phyloP scores from a whole-genome alignment of 305 asterid genomes.

The Rubia peregrina region DNA sequence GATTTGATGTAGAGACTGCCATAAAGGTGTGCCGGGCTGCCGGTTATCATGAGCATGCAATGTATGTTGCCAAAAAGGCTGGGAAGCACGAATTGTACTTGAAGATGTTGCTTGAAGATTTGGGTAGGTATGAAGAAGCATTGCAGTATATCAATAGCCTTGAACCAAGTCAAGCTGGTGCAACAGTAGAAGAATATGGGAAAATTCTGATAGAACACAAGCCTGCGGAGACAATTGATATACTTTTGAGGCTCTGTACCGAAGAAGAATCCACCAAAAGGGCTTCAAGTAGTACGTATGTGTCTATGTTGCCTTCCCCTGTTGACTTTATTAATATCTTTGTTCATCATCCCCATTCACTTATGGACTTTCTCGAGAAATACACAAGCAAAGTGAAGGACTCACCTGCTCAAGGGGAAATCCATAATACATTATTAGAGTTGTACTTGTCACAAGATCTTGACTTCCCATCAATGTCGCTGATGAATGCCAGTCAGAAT shows the following conservation, averaged over 20 bases:
- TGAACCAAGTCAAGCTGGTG: conserved; percentile 96
- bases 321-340: conserved; percentile 93
- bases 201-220: conserved; percentile 87
- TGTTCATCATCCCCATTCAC: conserved; percentile 76
- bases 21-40: conserved; percentile 97
- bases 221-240: conserved; percentile 75
- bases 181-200: conserved; percentile 88
- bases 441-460: conserved; percentile 70
- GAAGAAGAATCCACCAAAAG: conserved; percentile 64
- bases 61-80: conserved; percentile 95
- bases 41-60: conserved; percentile 95
- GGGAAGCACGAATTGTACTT: conserved; percentile 95
- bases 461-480: conserved; percentile 74
- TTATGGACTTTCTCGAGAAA: conserved; percentile 85
- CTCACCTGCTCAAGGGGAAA: conserved; percentile 96
- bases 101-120: conserved; percentile 93
- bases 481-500: conserved; percentile 32
- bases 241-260: conserved; percentile 87
- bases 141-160: conserved; percentile 82
- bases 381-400: conserved; percentile 81
- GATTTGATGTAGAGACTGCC: conserved; percentile 95
- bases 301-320: conserved; percentile 96
- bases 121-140: conserved; percentile 92
- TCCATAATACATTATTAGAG: conserved; percentile 85
- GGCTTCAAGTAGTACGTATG: conserved; percentile 43